Evolutionary conservation across 805 yeast genomes (phyloP), one percentile per base, ranked within the genome.

Genomic region (Vanderwaltozyma verrucispora): DNA sequence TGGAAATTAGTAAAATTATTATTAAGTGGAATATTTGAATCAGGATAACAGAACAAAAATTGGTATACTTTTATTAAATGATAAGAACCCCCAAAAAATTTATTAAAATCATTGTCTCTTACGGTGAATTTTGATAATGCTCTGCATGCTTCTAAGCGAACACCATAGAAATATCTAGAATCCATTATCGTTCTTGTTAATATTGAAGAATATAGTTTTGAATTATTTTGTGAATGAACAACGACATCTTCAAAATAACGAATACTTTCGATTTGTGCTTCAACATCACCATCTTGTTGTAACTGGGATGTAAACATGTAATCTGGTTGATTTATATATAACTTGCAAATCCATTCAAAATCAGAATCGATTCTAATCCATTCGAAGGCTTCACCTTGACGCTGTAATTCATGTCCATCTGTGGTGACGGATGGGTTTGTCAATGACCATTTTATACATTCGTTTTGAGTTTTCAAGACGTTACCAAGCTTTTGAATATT

Each of bases 311-410:
- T 83, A 55, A 74, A 92, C 96, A 92, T 92, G 53, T 86, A 82
- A 50, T 87, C 96, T 0, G 95, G 94, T 59, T 88, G 96, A 48
- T 79, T 84, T 25, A 92, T 75, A 41, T 76, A 70, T 17, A 85
- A 67, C 46, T 74, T 75, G 42, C 94, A 85, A 35, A 92, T 80
- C 99, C 99, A 92, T 57, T 92, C 98, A 51, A 80, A 83, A 57
- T 92, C 99, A 0, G 96, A 88, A 62, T 92, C 99, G n/a, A 89
- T 84, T 49, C 99, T 69, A 28, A 92, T 70, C 99, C 99, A 92
- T 51, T 92, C 98, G 60, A 87, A 92, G 0, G 96, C 96, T 50
- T 89, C 96, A 49, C 75, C 77, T 32, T 54, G 59, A 13, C 44
- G 41, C 31, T 54, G 61, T 14, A 47, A 39, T 30, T 59, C 62